Evolutionary conservation across 306 rosid genomes (phyloP).

Genomic region (Arachis hypogaea): DNA sequence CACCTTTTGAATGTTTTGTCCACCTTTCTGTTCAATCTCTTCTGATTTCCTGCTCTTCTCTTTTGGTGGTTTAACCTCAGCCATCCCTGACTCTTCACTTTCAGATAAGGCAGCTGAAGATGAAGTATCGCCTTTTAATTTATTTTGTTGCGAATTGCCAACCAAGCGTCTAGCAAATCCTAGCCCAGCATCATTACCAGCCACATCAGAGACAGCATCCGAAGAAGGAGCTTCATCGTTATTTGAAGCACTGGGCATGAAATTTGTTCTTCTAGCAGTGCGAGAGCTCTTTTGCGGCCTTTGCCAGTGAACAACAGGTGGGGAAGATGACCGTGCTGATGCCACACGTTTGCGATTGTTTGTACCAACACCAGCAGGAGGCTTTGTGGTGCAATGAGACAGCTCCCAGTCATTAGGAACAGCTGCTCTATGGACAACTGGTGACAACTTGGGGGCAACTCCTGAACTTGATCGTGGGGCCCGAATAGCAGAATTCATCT

Average conservation of each 20-base stretch:
- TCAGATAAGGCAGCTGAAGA: slow-evolving; percentile 83
- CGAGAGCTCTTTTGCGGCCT: slow-evolving; percentile 98
- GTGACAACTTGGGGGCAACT: slow-evolving; percentile 83
- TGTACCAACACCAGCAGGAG: slow-evolving; percentile 73
- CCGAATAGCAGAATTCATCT: slow-evolving; percentile 75
- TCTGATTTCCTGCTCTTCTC: slow-evolving; percentile 75
- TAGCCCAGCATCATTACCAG: slow-evolving; percentile 72
- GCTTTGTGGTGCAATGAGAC: slow-evolving; percentile 76
- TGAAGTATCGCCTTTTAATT: slow-evolving; percentile 75
- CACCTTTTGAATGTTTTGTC: slow-evolving; percentile 70
- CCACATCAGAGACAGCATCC: slow-evolving; percentile 70
- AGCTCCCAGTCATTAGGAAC: slow-evolving; percentile 90
- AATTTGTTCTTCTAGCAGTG: slow-evolving; percentile 87
- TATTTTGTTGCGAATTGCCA: slow-evolving; percentile 83
- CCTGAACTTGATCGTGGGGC: slow-evolving; percentile 92
- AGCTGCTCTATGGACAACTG: slow-evolving; percentile 71
- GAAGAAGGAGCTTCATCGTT: slow-evolving; percentile 73
- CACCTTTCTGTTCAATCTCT: slow-evolving; percentile 77
- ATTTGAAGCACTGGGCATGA: slow-evolving; percentile 71
- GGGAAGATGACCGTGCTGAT: slow-evolving; percentile 82
- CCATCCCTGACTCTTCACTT: slow-evolving; percentile 95
- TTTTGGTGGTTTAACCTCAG: slow-evolving; percentile 75
- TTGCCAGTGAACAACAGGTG: slow-evolving; percentile 88
- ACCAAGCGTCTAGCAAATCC: slow-evolving; percentile 74
- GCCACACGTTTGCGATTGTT: slow-evolving; percentile 86